Base-by-base conservation (phyloP, 192 early-diverging fungal genomes). In the Chytriomyces confervae region DNA sequence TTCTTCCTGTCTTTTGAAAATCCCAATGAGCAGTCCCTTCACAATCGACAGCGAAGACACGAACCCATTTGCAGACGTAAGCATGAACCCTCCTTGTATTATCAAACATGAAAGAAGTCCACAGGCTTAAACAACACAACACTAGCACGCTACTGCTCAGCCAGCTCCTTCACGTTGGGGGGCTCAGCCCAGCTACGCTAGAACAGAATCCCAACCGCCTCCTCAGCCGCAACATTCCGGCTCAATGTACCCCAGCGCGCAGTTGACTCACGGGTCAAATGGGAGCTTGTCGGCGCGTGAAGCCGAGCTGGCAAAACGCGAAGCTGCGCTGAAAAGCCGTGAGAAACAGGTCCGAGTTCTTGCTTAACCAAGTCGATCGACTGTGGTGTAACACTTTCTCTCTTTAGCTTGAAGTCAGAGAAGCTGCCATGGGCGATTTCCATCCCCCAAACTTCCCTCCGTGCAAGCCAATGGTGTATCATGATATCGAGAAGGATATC, bases 401-500 rank as follows among this genome's bases (percentile, higher is more conserved):
- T 36, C 36, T 36, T 61, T 73, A 80, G 72, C 75, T 84, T 9
- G 49, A 23, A 5, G 68, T 75, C n/a, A 66, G 76, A 48, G 84
- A 84, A 61, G 62, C 60, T 27, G n/a, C 13, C 4, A 24, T 82
- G 60, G 71, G 47, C 36, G 73, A 61, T 20, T 78, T 53, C 66
- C 23, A 80, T 7, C 49, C 76, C 9, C 84, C 84, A 6, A 84
- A 84, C 60, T 84, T 78, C 73, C 81, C 80, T 23, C 79, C 75
- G 10, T 81, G 63, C 77, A 49, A 66, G 50, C 84, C 84, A 53
- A 68, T 85, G 60, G 64, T 85, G 0, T 85, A 85, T 61, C 84
- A 85, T 61, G 79, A 81, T 49, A 85, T 85, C 36, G 79, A 83
- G 23, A 77, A 80, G 10, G 84, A 85, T 27, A 85, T 85, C 62